Evolutionary conservation across 2,329 filamentous ascomycete species (phyloP).

Genomic region (Botryotinia calthae): DNA sequence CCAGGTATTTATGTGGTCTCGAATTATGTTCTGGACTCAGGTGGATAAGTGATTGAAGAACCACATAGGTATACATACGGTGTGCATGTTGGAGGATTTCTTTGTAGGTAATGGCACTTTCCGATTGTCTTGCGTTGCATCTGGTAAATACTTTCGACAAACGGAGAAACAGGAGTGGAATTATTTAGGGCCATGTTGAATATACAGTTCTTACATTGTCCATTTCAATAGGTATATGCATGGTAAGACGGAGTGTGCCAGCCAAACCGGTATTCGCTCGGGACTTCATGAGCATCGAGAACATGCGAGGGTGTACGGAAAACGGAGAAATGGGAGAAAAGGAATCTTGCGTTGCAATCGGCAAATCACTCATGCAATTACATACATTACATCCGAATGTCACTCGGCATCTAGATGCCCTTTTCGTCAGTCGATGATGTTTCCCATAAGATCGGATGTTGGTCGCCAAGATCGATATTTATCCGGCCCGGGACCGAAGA

Average conservation of each 20-base stretch:
- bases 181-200: neutral
- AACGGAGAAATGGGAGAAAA: neutral
- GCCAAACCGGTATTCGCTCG: constrained; percentile 8
- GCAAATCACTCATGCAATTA: constrained; percentile 16
- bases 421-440: constrained; percentile 5
- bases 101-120: neutral
- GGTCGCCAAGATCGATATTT: constrained; percentile 6
- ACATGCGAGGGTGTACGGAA: neutral
- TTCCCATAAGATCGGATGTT: neutral
- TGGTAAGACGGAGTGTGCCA: constrained; percentile 4
- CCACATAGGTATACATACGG: neutral
- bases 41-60: constrained; percentile 5
- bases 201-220: neutral
- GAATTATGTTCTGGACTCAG: neutral
- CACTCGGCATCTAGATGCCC: constrained; percentile 8
- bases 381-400: constrained; percentile 18
- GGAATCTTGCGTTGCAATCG: constrained; percentile 11
- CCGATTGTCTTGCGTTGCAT: neutral
- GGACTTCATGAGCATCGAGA: neutral
- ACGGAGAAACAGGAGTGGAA: neutral
- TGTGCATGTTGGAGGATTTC: neutral
- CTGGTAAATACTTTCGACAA: neutral
- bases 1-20: constrained; percentile 4
- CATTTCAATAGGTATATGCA: neutral
- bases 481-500: constrained; percentile 3